Percentiles rank a stretch among this genome's conserved stretches.
Conservation (phyloP, 805 yeast species). For the Candida ficus region DNA sequence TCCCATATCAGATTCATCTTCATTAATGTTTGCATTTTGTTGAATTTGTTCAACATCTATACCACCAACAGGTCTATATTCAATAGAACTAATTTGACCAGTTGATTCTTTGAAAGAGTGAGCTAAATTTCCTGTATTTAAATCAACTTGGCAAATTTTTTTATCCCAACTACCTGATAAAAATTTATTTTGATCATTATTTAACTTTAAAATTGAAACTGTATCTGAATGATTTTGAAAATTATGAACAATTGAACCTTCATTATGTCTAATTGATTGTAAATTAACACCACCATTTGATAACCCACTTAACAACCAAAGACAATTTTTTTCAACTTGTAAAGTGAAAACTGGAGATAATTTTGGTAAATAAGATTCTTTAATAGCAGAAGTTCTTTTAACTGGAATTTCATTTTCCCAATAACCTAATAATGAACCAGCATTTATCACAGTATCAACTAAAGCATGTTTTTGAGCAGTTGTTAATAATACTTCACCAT, state of each 20-base stretch:
- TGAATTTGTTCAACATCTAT: conserved; percentile 17
- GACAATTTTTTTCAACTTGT: conserved; percentile 76
- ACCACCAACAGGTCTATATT: conserved; percentile 54
- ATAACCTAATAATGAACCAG: conserved; percentile 77
- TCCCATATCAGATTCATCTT: conserved; percentile 41
- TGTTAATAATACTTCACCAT: conserved; percentile 82
- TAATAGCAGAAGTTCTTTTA: conserved; percentile 33
- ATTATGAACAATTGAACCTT: conserved; percentile 77
- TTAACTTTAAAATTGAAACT: conserved; percentile 66
- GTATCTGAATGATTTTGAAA: conserved; percentile 68
- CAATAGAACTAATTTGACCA: conserved; percentile 77
- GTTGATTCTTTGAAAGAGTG: conserved; percentile 50
- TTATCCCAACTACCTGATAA: conserved; percentile 92
- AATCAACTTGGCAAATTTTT: conserved; percentile 76
- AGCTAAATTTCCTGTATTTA: conserved; percentile 58
- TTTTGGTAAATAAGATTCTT: conserved; percentile 43
- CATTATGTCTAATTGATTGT: conserved; percentile 77
- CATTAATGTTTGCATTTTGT: conserved; percentile 3
- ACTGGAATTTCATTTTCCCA: conserved; percentile 97
- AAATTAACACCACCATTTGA: conserved; percentile 80
- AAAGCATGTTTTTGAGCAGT: conserved; percentile 87
- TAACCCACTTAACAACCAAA: conserved; percentile 82
- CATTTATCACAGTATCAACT: conserved; percentile 79
- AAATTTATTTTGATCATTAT: conserved; percentile 54
- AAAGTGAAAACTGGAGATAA: conserved; percentile 84